Evolutionary conservation across 176 grass and related monocot genomes (phyloP).

Genomic region (Aegilops umbellulata): DNA sequence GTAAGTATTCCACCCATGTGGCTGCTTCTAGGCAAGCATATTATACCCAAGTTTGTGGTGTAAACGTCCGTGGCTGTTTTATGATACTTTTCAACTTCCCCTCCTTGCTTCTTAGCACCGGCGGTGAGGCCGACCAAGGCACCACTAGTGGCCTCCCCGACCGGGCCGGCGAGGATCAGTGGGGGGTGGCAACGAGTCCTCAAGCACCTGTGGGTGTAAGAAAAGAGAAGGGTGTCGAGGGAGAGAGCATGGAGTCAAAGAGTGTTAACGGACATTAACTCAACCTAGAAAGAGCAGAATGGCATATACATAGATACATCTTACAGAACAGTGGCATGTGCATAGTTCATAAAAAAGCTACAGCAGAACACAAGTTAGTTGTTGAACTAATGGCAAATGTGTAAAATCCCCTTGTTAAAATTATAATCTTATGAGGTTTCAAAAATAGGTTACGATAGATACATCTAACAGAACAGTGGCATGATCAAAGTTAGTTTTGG

Average conservation of each 20-base stretch:
- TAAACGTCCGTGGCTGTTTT: not conserved
- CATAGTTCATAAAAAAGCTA: not conserved
- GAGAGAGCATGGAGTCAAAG: not conserved
- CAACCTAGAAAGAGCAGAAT: not conserved
- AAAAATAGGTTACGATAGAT: not conserved
- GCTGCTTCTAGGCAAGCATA: not conserved
- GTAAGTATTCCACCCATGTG: not conserved
- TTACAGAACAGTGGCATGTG: not conserved
- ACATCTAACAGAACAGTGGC: not conserved
- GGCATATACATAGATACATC: not conserved
- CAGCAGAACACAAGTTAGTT: not conserved
- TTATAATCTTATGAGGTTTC: not conserved
- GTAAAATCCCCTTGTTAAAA: not conserved
- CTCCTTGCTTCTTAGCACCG: not conserved
- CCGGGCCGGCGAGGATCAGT: not conserved
- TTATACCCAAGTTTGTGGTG: not conserved
- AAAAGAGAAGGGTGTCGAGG: no score
- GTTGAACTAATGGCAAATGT: not conserved
- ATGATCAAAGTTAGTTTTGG: not conserved
- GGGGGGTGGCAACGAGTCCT: no score
- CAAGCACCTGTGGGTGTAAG: no score
- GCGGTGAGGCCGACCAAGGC: not conserved
- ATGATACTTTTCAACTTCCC: not conserved
- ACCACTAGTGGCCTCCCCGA: not conserved
- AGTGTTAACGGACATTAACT: not conserved